These are phyloP conservation scores for Hymenoscyphus salicellus DNA, from an alignment of 2,329 filamentous ascomycete genomes.

Conservation along the genomic window DNA sequence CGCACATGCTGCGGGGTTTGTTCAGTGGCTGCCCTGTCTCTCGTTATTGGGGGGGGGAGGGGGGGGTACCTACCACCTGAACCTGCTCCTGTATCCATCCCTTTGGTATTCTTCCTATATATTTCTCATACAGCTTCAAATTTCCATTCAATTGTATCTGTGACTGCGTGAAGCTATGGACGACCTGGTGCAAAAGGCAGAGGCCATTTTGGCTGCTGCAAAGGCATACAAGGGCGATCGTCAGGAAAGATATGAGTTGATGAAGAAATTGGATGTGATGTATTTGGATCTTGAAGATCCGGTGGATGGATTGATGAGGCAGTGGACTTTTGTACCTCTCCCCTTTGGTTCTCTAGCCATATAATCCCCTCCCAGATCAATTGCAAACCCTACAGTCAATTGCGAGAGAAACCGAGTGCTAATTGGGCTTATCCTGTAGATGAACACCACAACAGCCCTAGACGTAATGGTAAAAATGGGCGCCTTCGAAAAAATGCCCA, in stretches of 20 bases:
- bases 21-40: neutral
- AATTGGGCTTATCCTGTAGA: neutral
- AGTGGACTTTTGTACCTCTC: slow-evolving; percentile 19
- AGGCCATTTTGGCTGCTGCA: slow-evolving; percentile 14
- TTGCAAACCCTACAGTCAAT: too few relatives aligned
- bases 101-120: neutral
- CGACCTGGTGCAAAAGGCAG: slow-evolving; percentile 14
- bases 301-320: slow-evolving; percentile 16
- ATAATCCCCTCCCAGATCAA: neutral
- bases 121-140: neutral
- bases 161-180: neutral
- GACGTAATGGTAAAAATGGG: slow-evolving; percentile 23
- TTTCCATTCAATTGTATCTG: neutral
- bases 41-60: neutral
- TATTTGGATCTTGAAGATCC: slow-evolving; percentile 17
- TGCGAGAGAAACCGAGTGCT: too few relatives aligned
- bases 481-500: slow-evolving; percentile 27
- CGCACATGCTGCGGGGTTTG: neutral
- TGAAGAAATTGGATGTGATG: slow-evolving; percentile 15
- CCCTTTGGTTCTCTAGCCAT: neutral
- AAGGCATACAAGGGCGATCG: slow-evolving; percentile 12
- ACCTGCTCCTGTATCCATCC: neutral
- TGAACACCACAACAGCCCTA: slow-evolving; percentile 15
- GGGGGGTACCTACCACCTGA: neutral
- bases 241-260: slow-evolving; percentile 10